phyloP scores from a whole-genome alignment of 352 stramenopile genomes.

The Phytophthora fragariae region DNA sequence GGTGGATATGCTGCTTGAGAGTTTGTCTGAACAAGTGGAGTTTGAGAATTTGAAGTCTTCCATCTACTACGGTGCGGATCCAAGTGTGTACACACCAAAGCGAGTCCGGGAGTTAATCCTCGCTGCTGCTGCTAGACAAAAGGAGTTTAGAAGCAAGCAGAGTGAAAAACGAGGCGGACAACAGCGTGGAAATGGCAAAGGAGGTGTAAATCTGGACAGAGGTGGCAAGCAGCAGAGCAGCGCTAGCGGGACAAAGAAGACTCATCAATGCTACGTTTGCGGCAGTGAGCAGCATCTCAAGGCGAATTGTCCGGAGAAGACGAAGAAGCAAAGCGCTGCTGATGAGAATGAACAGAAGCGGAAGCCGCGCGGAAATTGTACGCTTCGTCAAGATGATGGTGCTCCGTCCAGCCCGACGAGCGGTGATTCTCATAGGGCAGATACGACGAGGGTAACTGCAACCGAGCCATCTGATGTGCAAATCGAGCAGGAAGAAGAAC shows the following conservation, averaged over 20 bases:
- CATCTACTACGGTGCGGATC: slow-evolving; percentile 9
- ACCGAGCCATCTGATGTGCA: too few species aligned
- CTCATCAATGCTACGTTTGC: slow-evolving; percentile 1
- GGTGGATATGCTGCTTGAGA: too few species aligned
- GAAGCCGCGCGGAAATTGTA: too few species aligned
- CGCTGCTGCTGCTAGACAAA: slow-evolving; percentile 7
- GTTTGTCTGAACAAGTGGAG: neutral
- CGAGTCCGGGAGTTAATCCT: slow-evolving; percentile 1
- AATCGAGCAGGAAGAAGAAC: too few species aligned
- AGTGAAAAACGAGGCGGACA: neutral
- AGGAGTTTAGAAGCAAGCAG: neutral
- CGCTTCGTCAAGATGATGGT: too few species aligned
- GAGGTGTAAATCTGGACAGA: slow-evolving; percentile 4
- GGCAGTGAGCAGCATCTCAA: slow-evolving; percentile 4
- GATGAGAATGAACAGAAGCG: too few species aligned
- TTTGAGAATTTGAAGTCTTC: slow-evolving; percentile 12
- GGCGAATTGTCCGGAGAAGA: slow-evolving; percentile 7
- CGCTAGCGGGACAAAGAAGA: neutral
- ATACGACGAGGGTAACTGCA: too few species aligned
- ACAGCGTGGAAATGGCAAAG: neutral
- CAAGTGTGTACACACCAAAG: slow-evolving; percentile 5
- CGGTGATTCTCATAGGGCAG: too few species aligned
- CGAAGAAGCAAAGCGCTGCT: slow-evolving; percentile 8
- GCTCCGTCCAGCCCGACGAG: too few species aligned
- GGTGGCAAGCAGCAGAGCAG: neutral